Base-by-base conservation (phyloP, 768 basidiomycete species). In the Cyclocybe cylindracea region DNA sequence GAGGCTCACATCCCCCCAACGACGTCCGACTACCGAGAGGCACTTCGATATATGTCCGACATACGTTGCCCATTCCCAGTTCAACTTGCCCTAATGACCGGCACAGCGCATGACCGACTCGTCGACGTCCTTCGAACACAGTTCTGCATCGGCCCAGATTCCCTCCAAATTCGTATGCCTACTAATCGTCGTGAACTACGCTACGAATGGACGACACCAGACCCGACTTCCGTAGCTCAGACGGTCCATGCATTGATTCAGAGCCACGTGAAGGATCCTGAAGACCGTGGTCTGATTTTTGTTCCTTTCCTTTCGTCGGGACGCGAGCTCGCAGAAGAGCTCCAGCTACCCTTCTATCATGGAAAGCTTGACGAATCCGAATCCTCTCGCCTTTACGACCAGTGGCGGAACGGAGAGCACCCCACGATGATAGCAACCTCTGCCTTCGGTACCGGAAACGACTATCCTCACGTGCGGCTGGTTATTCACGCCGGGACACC, bases 361-460 rank as follows among this genome's bases (percentile, higher is more conserved):
- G 45, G 51, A 6, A 33, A 45, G 2, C 33, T 14, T 7, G 33
- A 29, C 0, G 34, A 18, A 13, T 32, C 44, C 2, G 39, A 53
- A 1, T 46, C 43, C 0, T 2, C 16, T 0, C 0, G 3, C 0
- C 44, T 46, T 0, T 60, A 64, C 4, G 1, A 31, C 0, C 9
- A 35, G 0, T 71, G 66, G 67, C 29, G 31, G 0, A 1, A 2
- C 0, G 66, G 64, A 0, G 5, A 13, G 0, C 2, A 13, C 0
- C 41, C 14, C 1, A 29, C 58, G 0, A 52, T 71, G 29, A 36
- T 68, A 0, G 53, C 57, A 7, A 69, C 65, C 1, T 61, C 57
- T 1, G 63, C 64, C 0, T 61, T 71, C 42, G 63, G 58, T 2
- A 62, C 60, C 0, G 68, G 69, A 0, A 66, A 67, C 6, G 63